Conservation (phyloP, 805 yeast genomes). For the Pichia scutulata region DNA sequence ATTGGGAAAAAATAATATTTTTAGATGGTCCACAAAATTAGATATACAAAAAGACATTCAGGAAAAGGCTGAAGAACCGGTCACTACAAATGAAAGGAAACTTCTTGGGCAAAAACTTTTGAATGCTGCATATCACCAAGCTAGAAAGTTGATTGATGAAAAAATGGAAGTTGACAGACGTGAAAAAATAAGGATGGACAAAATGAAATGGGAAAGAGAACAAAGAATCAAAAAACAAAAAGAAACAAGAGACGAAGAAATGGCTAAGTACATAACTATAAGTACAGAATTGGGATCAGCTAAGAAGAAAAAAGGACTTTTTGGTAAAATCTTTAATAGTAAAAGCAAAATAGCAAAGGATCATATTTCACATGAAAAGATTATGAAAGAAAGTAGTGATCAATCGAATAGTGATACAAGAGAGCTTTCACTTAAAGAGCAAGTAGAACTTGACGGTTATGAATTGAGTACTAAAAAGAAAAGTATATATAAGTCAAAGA, state of each 20-base stretch:
- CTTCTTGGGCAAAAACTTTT: constrained; percentile 11
- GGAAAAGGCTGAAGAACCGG: not conserved
- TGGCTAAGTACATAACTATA: constrained; percentile 14
- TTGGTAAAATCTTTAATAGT: constrained; percentile 20
- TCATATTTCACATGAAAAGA: constrained; percentile 18
- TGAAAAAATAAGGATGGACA: constrained; percentile 11
- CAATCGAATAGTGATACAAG: not conserved
- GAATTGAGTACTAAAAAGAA: not conserved
- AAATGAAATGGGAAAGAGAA: constrained; percentile 20
- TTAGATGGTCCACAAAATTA: constrained; percentile 13
- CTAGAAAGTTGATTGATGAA: constrained; percentile 18
- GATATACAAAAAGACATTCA: not conserved
- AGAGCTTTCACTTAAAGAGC: constrained; percentile 3
- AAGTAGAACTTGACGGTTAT: constrained; percentile 9
- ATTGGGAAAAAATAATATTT: constrained; percentile 7
- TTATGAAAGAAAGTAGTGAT: not conserved
- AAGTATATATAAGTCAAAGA: not conserved
- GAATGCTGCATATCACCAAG: constrained; percentile 15
- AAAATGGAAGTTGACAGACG: constrained; percentile 13
- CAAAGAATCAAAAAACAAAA: constrained; percentile 15
- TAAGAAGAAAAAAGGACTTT: constrained; percentile 16
- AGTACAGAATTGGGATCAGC: constrained; percentile 4
- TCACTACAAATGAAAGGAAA: not conserved
- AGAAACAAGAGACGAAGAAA: constrained; percentile 17
- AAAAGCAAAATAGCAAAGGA: constrained; percentile 26